Evolutionary conservation across 148 eudicot species (phyloP).

Genomic region (Rhododendron henanense): DNA sequence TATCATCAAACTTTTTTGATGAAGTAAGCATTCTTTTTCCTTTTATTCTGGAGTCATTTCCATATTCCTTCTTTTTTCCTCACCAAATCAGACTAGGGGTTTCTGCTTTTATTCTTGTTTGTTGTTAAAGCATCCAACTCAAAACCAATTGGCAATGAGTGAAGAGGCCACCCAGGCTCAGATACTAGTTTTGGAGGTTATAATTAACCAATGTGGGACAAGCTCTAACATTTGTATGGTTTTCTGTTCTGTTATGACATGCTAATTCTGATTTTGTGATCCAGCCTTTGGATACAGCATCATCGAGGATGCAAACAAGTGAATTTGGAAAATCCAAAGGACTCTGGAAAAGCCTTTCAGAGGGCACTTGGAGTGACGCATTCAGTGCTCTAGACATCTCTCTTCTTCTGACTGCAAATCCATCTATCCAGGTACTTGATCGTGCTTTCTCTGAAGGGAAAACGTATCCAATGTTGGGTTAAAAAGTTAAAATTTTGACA

Average conservation of each 20-base stretch:
- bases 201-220: neutral
- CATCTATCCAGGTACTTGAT: constrained; percentile 81
- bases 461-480: neutral
- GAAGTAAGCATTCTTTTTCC: neutral
- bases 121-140: no score
- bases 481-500: neutral
- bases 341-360: constrained; percentile 75
- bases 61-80: neutral
- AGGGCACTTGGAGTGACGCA: constrained; percentile 73
- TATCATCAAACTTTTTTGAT: neutral
- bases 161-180: no score
- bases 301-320: constrained; percentile 94
- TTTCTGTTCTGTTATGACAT: neutral
- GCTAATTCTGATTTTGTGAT: constrained; percentile 13
- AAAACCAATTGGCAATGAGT: no score
- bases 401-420: constrained; percentile 84
- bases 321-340: constrained; percentile 93
- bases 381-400: constrained; percentile 93
- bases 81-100: neutral
- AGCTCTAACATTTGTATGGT: neutral
- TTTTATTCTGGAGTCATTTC: neutral
- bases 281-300: constrained; percentile 95
- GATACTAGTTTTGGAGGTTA: no score
- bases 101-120: neutral
- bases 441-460: neutral